Evolutionary conservation across 306 rosid species (phyloP).

Genomic region (Pterocarpus macrocarpus): DNA sequence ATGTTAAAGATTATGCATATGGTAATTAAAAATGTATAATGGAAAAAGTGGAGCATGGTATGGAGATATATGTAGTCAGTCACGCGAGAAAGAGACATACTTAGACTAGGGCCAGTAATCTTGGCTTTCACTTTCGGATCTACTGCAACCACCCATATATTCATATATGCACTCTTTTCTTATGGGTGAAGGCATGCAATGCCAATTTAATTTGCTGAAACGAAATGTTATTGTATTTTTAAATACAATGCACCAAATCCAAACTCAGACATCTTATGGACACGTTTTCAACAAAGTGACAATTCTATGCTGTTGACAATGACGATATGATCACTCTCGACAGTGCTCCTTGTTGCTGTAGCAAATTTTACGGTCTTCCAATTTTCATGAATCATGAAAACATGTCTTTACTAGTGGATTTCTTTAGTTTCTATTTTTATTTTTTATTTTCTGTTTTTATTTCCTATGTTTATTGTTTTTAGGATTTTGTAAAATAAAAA

Average conservation of each 20-base stretch:
- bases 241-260: conserved; percentile 43
- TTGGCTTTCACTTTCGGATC: conserved; percentile 44
- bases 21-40: background rate
- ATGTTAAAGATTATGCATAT: background rate
- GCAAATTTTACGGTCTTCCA: background rate
- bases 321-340: background rate
- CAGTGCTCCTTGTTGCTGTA: conserved; percentile 13
- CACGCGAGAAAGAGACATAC: too few species aligned
- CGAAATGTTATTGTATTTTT: background rate
- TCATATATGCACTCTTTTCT: conserved; percentile 24
- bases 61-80: background rate
- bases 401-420: background rate
- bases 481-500: too few species aligned
- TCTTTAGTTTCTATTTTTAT: too few species aligned
- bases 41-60: background rate
- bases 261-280: background rate
- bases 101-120: background rate
- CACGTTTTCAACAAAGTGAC: conserved; percentile 23
- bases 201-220: background rate
- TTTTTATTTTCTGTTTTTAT: too few species aligned
- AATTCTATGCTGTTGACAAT: conserved; percentile 8
- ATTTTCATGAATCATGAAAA: background rate
- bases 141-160: conserved; percentile 28
- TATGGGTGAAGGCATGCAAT: conserved; percentile 49
- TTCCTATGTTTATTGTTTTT: too few species aligned